phyloP scores from a whole-genome alignment of 2,329 filamentous ascomycete genomes.

The Zalaria sp. region DNA sequence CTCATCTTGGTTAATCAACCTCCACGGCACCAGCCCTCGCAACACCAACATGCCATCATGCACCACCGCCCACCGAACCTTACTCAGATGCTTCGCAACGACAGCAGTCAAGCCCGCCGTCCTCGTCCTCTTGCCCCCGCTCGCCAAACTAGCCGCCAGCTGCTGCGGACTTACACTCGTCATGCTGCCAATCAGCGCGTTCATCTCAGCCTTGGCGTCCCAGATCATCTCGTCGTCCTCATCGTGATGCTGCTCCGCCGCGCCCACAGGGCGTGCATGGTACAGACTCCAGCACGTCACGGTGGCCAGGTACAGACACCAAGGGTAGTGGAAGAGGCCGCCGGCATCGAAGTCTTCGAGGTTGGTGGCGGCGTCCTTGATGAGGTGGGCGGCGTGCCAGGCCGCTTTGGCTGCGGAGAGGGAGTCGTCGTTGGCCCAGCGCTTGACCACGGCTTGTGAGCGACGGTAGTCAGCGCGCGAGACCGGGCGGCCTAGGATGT shows the following conservation, averaged over 20 bases:
- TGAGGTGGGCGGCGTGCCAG: constrained; percentile 40
- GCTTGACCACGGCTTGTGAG: constrained; percentile 37
- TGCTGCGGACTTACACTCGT: constrained; percentile 23
- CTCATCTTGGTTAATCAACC: constrained; percentile 13
- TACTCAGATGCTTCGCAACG: constrained; percentile 41
- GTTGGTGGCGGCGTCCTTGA: constrained; percentile 35
- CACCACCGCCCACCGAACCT: constrained; percentile 47
- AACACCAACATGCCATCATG: constrained; percentile 48
- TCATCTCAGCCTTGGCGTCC: constrained; percentile 37
- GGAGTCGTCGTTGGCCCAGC: constrained; percentile 28
- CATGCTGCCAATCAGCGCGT: constrained; percentile 26
- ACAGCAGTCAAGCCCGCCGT: constrained; percentile 40
- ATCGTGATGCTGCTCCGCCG: constrained; percentile 9
- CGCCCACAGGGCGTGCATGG: constrained; percentile 19
- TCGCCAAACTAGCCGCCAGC: constrained; percentile 16
- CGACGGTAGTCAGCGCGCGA: constrained; percentile 34
- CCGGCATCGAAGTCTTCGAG: constrained; percentile 38
- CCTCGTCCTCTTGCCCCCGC: constrained; percentile 22
- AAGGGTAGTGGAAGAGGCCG: constrained; percentile 46
- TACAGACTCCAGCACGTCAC: constrained; percentile 46
- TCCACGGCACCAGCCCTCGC: constrained; percentile 24
- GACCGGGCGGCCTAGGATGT: constrained; percentile 44
- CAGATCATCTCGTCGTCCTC: constrained; percentile 37
- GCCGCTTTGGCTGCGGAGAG: constrained; percentile 28
- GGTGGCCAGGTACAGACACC: constrained; percentile 47